These are phyloP conservation scores for Mortierella alpina DNA, from an alignment of 192 early-diverging fungal genomes.

Conservation along the genomic window DNA sequence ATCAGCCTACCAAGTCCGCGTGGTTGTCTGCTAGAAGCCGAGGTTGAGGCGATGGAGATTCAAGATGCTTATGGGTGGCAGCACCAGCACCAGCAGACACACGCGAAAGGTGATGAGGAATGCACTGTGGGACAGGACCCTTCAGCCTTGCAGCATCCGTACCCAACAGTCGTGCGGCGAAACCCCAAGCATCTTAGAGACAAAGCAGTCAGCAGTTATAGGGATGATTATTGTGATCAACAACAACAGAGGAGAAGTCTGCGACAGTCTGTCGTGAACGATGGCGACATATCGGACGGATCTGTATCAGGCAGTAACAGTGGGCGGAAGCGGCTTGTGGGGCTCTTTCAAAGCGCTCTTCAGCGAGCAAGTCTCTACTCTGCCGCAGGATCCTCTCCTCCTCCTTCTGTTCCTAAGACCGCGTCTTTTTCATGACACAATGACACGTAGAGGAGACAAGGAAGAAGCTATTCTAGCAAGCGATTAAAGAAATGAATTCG, in stretches of 20 bases:
- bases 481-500: too few species aligned
- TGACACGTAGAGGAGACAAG: too few species aligned
- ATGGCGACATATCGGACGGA: neutral
- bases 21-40: constrained; percentile 29
- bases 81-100: too few species aligned
- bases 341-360: neutral
- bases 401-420: too few species aligned
- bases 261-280: neutral
- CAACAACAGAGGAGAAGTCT: constrained; percentile 11
- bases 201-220: constrained; percentile 5
- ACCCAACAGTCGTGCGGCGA: neutral
- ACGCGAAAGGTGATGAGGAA: too few species aligned
- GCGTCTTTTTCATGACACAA: too few species aligned
- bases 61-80: neutral
- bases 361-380: neutral
- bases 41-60: neutral
- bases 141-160: neutral
- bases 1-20: constrained; percentile 25
- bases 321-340: neutral
- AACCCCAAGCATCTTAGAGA: neutral
- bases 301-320: neutral
- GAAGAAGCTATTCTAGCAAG: too few species aligned
- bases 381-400: too few species aligned
- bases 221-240: constrained; percentile 35
- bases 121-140: too few species aligned